Percentiles rank a stretch among this genome's conserved stretches.
phyloP scores from a whole-genome alignment of 1,284 basidiomycete species.

The Moesziomyces globuligerus region DNA sequence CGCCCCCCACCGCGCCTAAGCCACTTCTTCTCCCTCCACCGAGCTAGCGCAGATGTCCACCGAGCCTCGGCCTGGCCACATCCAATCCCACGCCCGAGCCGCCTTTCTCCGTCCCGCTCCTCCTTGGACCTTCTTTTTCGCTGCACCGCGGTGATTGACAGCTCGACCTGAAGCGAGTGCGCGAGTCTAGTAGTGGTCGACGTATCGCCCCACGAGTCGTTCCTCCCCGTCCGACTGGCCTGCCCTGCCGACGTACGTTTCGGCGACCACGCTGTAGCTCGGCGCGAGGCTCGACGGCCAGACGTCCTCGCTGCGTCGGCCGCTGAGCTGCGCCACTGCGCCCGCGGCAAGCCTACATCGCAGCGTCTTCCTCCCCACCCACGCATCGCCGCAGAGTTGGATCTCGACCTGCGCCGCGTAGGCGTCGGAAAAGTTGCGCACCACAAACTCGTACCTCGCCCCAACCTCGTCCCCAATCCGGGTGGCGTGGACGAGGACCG shows the following conservation, averaged over 20 bases:
- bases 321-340: not conserved
- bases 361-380: conserved; percentile 9
- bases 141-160: too few relatives aligned
- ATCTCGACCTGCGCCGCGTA: conserved; percentile 5
- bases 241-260: conserved; percentile 3
- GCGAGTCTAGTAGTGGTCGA: conserved; percentile 10
- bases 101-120: too few relatives aligned
- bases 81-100: too few relatives aligned
- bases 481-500: conserved; percentile 5
- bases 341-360: conserved; percentile 11
- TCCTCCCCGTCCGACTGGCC: not conserved
- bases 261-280: not conserved
- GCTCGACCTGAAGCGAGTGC: too few relatives aligned
- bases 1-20: too few relatives aligned
- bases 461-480: not conserved
- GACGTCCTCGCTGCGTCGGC: not conserved
- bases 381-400: not conserved
- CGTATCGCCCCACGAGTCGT: conserved; percentile 7
- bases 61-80: too few relatives aligned
- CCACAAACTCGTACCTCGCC: conserved; percentile 1
- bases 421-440: conserved; percentile 25
- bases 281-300: not conserved
- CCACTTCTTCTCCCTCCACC: too few relatives aligned
- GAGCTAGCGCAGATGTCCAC: too few relatives aligned
- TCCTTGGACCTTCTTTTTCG: too few relatives aligned